A percentile compares a stretch with the other conserved stretches of the same genome.
These are phyloP conservation scores for Naganishia vishniacii DNA, from an alignment of 768 basidiomycete species.

Conservation along the genomic window DNA sequence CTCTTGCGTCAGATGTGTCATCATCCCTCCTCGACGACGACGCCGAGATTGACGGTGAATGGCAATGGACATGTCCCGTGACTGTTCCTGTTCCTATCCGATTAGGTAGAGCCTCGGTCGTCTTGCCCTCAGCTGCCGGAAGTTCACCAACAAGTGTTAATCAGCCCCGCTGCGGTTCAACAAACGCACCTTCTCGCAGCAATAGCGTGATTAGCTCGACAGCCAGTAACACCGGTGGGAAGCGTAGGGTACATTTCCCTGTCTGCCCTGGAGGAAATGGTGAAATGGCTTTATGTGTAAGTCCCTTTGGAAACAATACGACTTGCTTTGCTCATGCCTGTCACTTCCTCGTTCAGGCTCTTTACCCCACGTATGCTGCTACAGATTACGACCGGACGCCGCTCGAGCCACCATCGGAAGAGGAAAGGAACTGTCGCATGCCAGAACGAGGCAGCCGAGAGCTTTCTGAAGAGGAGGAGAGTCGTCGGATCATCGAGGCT, in stretches of 20 bases:
- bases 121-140: neutral
- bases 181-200: slow-evolving; percentile 1
- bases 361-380: slow-evolving; percentile 52
- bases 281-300: slow-evolving; percentile 22
- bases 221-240: slow-evolving; percentile 2
- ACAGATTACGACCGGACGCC: slow-evolving; percentile 70
- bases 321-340: neutral
- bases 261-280: slow-evolving; percentile 16
- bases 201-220: neutral
- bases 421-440: slow-evolving; percentile 63
- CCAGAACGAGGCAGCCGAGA: slow-evolving; percentile 60
- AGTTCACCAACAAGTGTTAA: neutral
- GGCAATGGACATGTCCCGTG: slow-evolving; percentile 15
- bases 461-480: slow-evolving; percentile 9
- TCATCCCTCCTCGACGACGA: neutral
- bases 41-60: slow-evolving; percentile 15
- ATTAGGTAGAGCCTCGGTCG: neutral
- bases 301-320: neutral
- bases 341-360: slow-evolving; percentile 31
- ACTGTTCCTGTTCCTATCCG: slow-evolving; percentile 2
- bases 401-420: slow-evolving; percentile 55
- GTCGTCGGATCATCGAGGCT: neutral
- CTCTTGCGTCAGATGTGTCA: too few relatives aligned
- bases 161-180: neutral
- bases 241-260: slow-evolving; percentile 16